Percentiles rank a stretch among this genome's conserved stretches.
Conservation (phyloP, 225 moss, liverwort and hornwort species). For the Anthoceros angustus region DNA sequence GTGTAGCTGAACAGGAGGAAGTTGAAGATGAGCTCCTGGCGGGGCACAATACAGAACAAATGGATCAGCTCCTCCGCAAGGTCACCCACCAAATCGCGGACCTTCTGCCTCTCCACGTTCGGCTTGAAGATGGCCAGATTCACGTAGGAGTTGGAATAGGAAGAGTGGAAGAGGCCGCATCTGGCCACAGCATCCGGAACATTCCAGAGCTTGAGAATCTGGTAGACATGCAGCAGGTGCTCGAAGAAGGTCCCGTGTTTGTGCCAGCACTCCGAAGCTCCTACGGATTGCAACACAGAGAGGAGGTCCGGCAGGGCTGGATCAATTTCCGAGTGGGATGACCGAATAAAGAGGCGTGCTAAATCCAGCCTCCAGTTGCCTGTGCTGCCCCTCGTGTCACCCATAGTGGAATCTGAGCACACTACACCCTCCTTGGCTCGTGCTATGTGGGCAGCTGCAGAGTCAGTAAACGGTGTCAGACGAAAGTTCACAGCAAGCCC, state of each 20-base stretch:
- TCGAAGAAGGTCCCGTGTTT: slow-evolving; percentile 91
- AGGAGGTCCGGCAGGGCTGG: slow-evolving; percentile 42
- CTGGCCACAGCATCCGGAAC: slow-evolving; percentile 34
- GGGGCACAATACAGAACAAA: slow-evolving; percentile 65
- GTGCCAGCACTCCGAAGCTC: slow-evolving; percentile 89
- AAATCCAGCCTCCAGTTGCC: slow-evolving; percentile 15
- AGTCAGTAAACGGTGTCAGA: not conserved
- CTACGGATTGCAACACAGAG: slow-evolving; percentile 36
- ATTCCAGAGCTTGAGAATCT: slow-evolving; percentile 78
- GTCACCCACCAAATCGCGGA: slow-evolving; percentile 54
- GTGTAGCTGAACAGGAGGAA: slow-evolving; percentile 26
- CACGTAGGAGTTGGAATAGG: slow-evolving; percentile 87
- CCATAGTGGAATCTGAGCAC: not conserved
- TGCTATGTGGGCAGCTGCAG: not conserved
- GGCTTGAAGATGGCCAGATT: slow-evolving; percentile 82
- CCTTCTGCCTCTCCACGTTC: slow-evolving; percentile 41
- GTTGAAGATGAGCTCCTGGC: slow-evolving; percentile 63
- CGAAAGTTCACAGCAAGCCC: not conserved
- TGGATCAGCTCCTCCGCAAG: slow-evolving; percentile 77
- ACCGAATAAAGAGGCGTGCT: slow-evolving; percentile 50
- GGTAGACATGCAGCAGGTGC: slow-evolving; percentile 53
- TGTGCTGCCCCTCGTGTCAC: not conserved
- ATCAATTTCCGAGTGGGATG: slow-evolving; percentile 38
- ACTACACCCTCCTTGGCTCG: not conserved
- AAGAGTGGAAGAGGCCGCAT: slow-evolving; percentile 62